These are phyloP conservation scores for Irpex lacteus DNA, from an alignment of 1,284 basidiomycete genomes.

Conservation along the genomic window DNA sequence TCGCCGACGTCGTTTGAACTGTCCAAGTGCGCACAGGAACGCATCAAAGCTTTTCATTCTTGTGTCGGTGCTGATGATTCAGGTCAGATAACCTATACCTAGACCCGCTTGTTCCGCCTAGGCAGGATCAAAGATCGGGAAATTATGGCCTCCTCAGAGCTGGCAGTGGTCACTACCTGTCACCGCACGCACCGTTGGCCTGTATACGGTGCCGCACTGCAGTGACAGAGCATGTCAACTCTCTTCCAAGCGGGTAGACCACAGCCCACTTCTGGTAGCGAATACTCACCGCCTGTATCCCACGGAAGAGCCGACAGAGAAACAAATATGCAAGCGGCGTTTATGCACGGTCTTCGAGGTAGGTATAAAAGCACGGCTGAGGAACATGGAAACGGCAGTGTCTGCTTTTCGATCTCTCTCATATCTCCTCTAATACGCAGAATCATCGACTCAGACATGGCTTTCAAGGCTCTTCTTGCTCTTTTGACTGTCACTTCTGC, in stretches of 20 bases:
- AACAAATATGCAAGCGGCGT: neutral
- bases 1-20: neutral
- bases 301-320: neutral
- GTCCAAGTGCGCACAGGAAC: neutral
- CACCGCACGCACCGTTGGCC: neutral
- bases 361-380: neutral
- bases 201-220: neutral
- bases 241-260: neutral
- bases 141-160: neutral
- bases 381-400: neutral
- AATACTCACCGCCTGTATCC: neutral
- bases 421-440: neutral
- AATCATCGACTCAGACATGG: conserved; percentile 6
- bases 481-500: conserved; percentile 1
- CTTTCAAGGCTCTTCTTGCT: conserved; percentile 11
- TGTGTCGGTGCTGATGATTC: neutral
- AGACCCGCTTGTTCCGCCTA: neutral
- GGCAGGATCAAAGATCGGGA: neutral
- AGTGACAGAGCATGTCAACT: neutral
- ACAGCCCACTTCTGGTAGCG: neutral
- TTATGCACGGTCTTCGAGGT: neutral
- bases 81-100: neutral
- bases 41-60: neutral
- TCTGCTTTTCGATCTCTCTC: neutral
- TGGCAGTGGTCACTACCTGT: neutral